These are phyloP conservation scores for Microcos paniculata DNA, from an alignment of 345 rosid genomes.

Conservation along the genomic window DNA sequence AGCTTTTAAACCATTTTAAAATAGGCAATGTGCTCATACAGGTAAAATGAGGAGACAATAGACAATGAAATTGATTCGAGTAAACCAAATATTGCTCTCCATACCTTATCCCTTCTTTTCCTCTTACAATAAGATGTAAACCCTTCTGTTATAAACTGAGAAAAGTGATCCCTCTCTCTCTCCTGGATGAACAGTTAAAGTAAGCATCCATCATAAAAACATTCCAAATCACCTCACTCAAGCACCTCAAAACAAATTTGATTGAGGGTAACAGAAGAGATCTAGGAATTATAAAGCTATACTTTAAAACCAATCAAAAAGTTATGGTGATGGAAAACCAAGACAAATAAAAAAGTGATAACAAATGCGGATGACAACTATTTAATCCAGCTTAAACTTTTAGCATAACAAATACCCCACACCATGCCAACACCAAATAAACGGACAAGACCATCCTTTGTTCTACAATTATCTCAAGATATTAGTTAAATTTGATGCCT, in stretches of 20 bases:
- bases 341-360: not conserved
- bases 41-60: not conserved
- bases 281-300: not conserved
- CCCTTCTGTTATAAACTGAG: slow-evolving; percentile 95
- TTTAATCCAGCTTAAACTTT: not conserved
- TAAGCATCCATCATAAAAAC: not conserved
- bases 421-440: not conserved
- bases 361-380: not conserved
- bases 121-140: slow-evolving; percentile 90
- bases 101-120: slow-evolving; percentile 97
- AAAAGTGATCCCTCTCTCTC: slow-evolving; percentile 95
- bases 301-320: not conserved
- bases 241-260: not conserved
- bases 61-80: too few species aligned
- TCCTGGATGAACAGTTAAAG: slow-evolving; percentile 50
- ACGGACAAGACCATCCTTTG: not conserved
- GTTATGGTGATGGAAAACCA: not conserved
- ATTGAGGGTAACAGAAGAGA: not conserved
- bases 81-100: not conserved
- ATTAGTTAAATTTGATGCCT: not conserved
- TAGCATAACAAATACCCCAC: not conserved
- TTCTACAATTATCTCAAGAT: not conserved
- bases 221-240: not conserved
- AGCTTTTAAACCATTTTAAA: slow-evolving; percentile 9
- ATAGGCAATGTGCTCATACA: not conserved